Evolutionary conservation across 352 stramenopile genomes (phyloP), one percentile per base, ranked within the genome.

Genomic region (Globisporangium okanoganense): DNA sequence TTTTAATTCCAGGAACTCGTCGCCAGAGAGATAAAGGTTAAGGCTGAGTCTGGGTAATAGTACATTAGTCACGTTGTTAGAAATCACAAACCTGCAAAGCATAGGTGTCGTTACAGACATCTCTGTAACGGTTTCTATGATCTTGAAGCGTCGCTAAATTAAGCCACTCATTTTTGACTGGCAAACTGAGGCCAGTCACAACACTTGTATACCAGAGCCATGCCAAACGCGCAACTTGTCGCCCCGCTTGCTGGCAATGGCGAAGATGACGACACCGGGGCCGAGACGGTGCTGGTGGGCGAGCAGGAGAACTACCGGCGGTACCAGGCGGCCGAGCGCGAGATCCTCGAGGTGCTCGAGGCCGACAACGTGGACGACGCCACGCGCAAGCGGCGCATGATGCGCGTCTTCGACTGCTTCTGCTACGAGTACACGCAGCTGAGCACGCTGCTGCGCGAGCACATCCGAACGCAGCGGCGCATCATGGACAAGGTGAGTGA

Each of bases 391-490:
- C 70, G 79, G 12, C 66, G 82, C 47, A 67, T 89, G 52, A 80
- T 82, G 66, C 63, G 78, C 29, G 72, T 90, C 6, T 90, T 90
- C 49, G 80, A 88, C 35, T 74, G 80, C 31, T 90, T 90, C 58
- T 72, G 80, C 5, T 66, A 66, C 47, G 80, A 90, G 56, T 90
- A 88, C 65, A 82, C 69, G 29, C 64, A 81, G 25, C 64, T 90
- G 12, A 90, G 80, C 52, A 63, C 69, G 8, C 69, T 72, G 25
- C 64, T 90, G 51, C 80, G 80, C 40, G 74, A 87, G 53, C 79
- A 68, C 47, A 52, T 90, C 36, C 72, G 67, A 4, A 41, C 76
- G 8, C 80, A 90, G 66, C 78, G 67, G 22, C 71, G 70, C 44
- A 71, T 88, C 40, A 76, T 85, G 72, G 75, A 85, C 36, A 90